phyloP scores from a whole-genome alignment of 2,329 filamentous ascomycete genomes.

The Lasiodiplodia hormozganensis region DNA sequence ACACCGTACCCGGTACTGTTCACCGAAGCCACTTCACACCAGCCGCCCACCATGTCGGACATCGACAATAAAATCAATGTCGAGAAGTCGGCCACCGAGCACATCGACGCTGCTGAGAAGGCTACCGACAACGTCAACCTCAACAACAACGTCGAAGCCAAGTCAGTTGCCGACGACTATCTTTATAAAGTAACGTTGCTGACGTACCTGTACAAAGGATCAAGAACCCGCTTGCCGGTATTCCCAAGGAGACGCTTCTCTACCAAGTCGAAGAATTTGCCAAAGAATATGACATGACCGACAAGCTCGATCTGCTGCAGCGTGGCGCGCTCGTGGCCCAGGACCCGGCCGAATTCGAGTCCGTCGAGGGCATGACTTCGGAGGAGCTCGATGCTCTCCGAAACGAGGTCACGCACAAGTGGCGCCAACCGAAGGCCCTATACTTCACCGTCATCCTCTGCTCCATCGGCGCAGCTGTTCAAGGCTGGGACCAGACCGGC shows the following conservation, averaged over 20 bases:
- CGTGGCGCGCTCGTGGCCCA: constrained; percentile 79
- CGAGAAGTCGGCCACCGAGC: constrained; percentile 21
- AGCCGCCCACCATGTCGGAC: constrained; percentile 20
- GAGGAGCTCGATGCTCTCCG: constrained; percentile 66
- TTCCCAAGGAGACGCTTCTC: constrained; percentile 59
- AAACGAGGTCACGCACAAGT: constrained; percentile 71
- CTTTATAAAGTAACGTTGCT: neutral
- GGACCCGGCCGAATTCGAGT: constrained; percentile 68
- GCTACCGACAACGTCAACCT: constrained; percentile 29
- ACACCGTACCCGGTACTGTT: neutral
- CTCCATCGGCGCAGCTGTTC: constrained; percentile 72
- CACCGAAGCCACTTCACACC: constrained; percentile 8
- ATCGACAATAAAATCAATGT: constrained; percentile 1
- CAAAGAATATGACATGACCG: constrained; percentile 62
- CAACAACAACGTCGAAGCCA: constrained; percentile 30
- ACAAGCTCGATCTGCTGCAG: constrained; percentile 65
- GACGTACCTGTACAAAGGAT: constrained; percentile 48
- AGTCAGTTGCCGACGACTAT: constrained; percentile 10
- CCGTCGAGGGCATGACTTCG: constrained; percentile 66
- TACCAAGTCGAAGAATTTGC: constrained; percentile 68
- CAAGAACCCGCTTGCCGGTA: constrained; percentile 63
- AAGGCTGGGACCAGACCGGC: constrained; percentile 71
- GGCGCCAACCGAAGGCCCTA: constrained; percentile 61
- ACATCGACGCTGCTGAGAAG: constrained; percentile 18
- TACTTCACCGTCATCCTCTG: constrained; percentile 72